Conservation (phyloP, 23 red algal species). For the Porphyridium purpureum region DNA sequence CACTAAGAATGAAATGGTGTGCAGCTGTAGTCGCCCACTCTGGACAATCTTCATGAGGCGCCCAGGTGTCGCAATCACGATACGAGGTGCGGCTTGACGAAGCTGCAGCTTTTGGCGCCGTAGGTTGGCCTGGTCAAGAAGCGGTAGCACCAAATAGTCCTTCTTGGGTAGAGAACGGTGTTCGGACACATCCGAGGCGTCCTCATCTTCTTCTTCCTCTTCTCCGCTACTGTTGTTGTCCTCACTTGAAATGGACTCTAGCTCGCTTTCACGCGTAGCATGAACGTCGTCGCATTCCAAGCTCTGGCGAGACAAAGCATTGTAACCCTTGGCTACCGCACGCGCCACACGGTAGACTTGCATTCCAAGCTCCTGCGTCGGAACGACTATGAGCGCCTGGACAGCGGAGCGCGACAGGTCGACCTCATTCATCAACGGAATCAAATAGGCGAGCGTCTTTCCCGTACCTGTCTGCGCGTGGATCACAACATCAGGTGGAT, state of each 20-base stretch:
- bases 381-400: conserved; percentile 76
- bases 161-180: background rate
- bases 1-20: conserved; percentile 48
- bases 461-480: conserved; percentile 79
- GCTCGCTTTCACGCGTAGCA: no score
- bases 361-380: conserved; percentile 89
- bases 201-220: conserved; percentile 1
- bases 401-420: conserved; percentile 35
- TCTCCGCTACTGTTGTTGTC: no score
- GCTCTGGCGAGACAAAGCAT: no score
- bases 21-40: conserved; percentile 30
- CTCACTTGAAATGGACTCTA: no score
- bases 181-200: background rate
- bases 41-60: conserved; percentile 37
- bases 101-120: conserved; percentile 66
- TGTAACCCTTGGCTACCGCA: conserved; percentile 29
- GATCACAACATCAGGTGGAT: conserved; percentile 62
- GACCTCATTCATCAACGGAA: conserved; percentile 49
- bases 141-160: conserved; percentile 42
- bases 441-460: conserved; percentile 90
- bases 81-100: conserved; percentile 43
- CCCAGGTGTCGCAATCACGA: conserved; percentile 58
- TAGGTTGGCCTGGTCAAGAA: conserved; percentile 59
- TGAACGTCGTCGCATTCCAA: no score
- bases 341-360: conserved; percentile 70